A percentile compares a stretch with the other conserved stretches of the same genome.
Evolutionary conservation across 768 basidiomycete genomes (phyloP).

Genomic region (Mycena indigotica): DNA sequence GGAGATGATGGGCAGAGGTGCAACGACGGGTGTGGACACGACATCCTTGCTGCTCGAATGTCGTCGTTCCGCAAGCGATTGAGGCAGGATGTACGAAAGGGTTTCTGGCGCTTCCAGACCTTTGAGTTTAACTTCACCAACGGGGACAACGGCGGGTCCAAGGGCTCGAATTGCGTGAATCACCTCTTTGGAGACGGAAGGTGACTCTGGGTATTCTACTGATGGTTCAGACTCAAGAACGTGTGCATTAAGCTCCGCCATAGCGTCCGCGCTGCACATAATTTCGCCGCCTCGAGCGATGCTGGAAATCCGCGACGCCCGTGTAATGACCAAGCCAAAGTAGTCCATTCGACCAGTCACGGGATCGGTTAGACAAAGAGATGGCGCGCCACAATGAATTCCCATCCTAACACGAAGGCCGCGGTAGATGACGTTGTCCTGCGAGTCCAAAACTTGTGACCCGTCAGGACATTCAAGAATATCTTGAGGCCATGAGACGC

Average conservation of each 20-base stretch:
- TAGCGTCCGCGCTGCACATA: slow-evolving; percentile 83
- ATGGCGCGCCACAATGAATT: slow-evolving; percentile 85
- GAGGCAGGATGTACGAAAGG: slow-evolving; percentile 80
- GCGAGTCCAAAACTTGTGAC: slow-evolving; percentile 66
- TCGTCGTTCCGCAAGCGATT: slow-evolving; percentile 67
- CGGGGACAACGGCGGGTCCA: slow-evolving; percentile 65
- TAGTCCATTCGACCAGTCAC: slow-evolving; percentile 97
- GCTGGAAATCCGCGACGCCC: slow-evolving; percentile 80
- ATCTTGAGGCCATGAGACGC: slow-evolving; percentile 88
- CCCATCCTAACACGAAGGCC: slow-evolving; percentile 96
- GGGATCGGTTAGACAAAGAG: slow-evolving; percentile 82
- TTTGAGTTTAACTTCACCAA: slow-evolving; percentile 91
- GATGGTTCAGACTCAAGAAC: slow-evolving; percentile 54
- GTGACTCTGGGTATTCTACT: slow-evolving; percentile 59
- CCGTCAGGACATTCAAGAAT: slow-evolving; percentile 93
- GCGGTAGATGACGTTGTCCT: slow-evolving; percentile 72
- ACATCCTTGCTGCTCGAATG: slow-evolving; percentile 45
- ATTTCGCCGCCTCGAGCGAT: slow-evolving; percentile 90
- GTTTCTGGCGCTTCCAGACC: slow-evolving; percentile 90
- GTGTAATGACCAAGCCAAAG: slow-evolving; percentile 94
- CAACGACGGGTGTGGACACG: slow-evolving; percentile 25
- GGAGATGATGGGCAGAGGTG: slow-evolving; percentile 25
- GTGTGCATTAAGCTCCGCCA: slow-evolving; percentile 73
- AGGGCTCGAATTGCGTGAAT: slow-evolving; percentile 75
- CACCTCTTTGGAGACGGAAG: slow-evolving; percentile 48